These are phyloP conservation scores for Byssoonygena ceratinophila DNA, from an alignment of 2,329 filamentous ascomycete species.

Conservation along the genomic window DNA sequence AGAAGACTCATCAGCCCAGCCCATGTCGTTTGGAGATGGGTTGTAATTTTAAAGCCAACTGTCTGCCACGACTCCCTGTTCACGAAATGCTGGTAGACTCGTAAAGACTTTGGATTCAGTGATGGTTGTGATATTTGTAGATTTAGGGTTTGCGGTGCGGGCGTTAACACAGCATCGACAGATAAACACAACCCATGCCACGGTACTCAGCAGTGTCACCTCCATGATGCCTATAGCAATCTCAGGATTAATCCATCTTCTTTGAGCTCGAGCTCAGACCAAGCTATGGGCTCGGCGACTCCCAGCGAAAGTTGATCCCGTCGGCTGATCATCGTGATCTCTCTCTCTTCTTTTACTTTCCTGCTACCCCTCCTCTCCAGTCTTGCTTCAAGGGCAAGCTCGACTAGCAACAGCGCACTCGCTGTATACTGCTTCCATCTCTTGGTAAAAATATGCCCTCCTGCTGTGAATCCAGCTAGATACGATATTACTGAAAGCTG, in stretches of 20 bases:
- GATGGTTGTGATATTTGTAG: neutral
- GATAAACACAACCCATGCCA: neutral
- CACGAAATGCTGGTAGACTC: neutral
- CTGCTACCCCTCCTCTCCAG: neutral
- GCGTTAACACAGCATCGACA: neutral
- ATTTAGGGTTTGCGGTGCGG: neutral
- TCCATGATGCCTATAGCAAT: neutral
- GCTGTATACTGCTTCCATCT: neutral
- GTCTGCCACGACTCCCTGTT: neutral
- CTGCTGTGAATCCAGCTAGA: neutral
- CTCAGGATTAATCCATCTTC: neutral
- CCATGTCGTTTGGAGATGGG: neutral
- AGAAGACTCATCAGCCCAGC: neutral
- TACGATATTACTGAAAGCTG: neutral
- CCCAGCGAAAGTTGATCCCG: neutral
- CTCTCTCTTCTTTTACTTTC: neutral
- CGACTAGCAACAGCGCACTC: too few species aligned
- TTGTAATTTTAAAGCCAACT: neutral
- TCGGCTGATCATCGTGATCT: constrained; percentile 2
- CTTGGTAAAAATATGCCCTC: neutral
- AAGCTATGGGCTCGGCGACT: neutral
- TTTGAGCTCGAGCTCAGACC: neutral
- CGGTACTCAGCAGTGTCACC: neutral
- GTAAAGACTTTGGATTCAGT: neutral
- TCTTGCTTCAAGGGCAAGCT: too few species aligned